Evolutionary conservation across 2,329 filamentous ascomycete species (phyloP).

Genomic region (Fusarium sp.): DNA sequence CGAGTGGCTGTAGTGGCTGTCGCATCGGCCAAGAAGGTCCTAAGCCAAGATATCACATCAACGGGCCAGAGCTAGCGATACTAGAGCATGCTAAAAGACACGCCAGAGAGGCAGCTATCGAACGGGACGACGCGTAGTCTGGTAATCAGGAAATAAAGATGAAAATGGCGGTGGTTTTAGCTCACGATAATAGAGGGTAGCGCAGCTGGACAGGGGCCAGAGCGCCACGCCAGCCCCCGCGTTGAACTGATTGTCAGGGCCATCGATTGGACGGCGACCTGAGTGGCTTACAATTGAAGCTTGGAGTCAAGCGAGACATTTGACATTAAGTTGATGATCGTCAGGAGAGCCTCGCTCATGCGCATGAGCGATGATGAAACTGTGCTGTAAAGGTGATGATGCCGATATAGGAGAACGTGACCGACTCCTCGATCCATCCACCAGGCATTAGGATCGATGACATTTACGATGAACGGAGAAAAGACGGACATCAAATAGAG

Average conservation of each 20-base stretch:
- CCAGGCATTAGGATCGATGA: not conserved
- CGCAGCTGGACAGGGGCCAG: constrained; percentile 35
- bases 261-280: constrained; percentile 19
- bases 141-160: constrained; percentile 15
- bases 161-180: constrained; percentile 16
- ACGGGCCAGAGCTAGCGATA: constrained; percentile 3
- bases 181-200: constrained; percentile 13
- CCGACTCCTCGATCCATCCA: not conserved
- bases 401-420: not conserved
- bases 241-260: not conserved
- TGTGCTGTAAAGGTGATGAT: constrained; percentile 9
- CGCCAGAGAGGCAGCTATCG: constrained; percentile 21
- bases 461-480: not conserved
- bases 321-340: constrained; percentile 22
- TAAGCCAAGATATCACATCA: constrained; percentile 10
- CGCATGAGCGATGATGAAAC: not conserved
- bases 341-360: constrained; percentile 27
- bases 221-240: constrained; percentile 20
- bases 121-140: constrained; percentile 34
- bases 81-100: constrained; percentile 11
- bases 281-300: constrained; percentile 1
- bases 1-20: not conserved
- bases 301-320: constrained; percentile 25
- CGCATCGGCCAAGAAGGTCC: constrained; percentile 4
- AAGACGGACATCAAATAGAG: not conserved